Conservation (phyloP, 495 filamentous ascomycete genomes). For the Hypoxylon lienhwacheense region DNA sequence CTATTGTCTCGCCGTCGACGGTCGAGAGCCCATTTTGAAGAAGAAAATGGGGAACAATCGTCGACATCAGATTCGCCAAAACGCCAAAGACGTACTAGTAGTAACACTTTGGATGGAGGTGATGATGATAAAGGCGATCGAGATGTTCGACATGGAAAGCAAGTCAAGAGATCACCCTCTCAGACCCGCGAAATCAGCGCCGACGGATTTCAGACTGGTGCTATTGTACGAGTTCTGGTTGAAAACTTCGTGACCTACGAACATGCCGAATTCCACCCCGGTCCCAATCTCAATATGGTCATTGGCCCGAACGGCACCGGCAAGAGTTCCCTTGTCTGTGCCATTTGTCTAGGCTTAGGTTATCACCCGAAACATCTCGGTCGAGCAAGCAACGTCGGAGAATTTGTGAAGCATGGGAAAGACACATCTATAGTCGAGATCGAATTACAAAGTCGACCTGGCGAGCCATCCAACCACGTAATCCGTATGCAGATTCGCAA, state of each 20-base stretch:
- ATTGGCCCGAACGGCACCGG: conserved; percentile 98
- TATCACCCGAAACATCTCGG: conserved; percentile 83
- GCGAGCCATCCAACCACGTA: conserved; percentile 62
- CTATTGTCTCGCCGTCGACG: conserved; percentile 38
- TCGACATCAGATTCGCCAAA: conserved; percentile 33
- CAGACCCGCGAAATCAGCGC: conserved; percentile 7
- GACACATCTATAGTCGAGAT: conserved; percentile 82
- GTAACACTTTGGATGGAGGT: conserved; percentile 12
- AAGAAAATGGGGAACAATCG: conserved; percentile 41
- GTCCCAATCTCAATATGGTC: conserved; percentile 96
- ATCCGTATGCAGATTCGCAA: conserved; percentile 75
- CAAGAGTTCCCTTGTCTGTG: conserved; percentile 96
- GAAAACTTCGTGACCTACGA: conserved; percentile 96
- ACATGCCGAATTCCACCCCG: conserved; percentile 82
- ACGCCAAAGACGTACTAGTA: conserved; percentile 21
- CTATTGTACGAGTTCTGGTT: conserved; percentile 85
- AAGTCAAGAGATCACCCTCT: conserved; percentile 19
- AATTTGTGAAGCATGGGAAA: conserved; percentile 91
- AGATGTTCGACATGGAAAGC: conserved; percentile 1
- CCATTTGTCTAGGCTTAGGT: conserved; percentile 91
- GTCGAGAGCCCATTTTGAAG: conserved; percentile 40
- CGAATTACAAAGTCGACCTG: conserved; percentile 67
- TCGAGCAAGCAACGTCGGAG: conserved; percentile 78
- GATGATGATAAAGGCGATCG: conserved; percentile 12
- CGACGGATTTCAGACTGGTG: conserved; percentile 68